Base-by-base conservation (phyloP, 2,329 filamentous ascomycete genomes). In the Pseudogymnoascus sp. region DNA sequence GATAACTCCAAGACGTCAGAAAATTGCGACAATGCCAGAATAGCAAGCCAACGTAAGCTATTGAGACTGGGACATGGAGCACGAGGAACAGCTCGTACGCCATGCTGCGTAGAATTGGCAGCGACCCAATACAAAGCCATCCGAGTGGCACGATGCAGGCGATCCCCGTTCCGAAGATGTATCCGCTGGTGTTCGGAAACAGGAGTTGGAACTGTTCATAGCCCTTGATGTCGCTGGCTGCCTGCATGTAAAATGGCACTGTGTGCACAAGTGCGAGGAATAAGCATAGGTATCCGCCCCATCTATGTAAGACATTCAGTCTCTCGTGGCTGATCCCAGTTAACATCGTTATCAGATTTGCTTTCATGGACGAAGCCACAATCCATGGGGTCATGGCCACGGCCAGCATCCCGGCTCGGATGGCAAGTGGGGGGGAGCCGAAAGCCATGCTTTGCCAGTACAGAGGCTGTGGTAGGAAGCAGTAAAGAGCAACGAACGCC, bases 1-100 rank as follows among this genome's bases (percentile, higher is more conserved):
- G 83, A 71, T 97, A 97, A 70, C 84, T 80, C 92, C 92, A 97
- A 0, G 92, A 96, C 62, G 87, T 87, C 38, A 97, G 82, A 68
- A 90, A 96, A 75, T 97, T 96, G 75, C 92, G 89, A 69, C 90
- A 94, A 74, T 97, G 93, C 93, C 93, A 97, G 77, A 97, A 96
- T 28, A 97, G 81, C 72, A 96, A 83, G 1, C 82, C 92, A 5
- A 97, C 78, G 71, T 94, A 96, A 12, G 90, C 78, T 39, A 92
- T 83, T 0, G 91, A 88, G 8, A 91, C 88, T 0, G 93, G 92
- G 0, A 92, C 84, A 71, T 97, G 93, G 2, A 96, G 77, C 30
- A 88, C 75, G 16, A 93, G 85, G 71, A 97, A 97, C 0, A 91
- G 75, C 73, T 97, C 93, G 74, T 96, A 97, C 67, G 90, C 87